A percentile compares a stretch with the other conserved stretches of the same genome.
These are phyloP conservation scores for Trichoderma brevicompactum DNA, from an alignment of 2,329 filamentous ascomycete species.

Conservation along the genomic window DNA sequence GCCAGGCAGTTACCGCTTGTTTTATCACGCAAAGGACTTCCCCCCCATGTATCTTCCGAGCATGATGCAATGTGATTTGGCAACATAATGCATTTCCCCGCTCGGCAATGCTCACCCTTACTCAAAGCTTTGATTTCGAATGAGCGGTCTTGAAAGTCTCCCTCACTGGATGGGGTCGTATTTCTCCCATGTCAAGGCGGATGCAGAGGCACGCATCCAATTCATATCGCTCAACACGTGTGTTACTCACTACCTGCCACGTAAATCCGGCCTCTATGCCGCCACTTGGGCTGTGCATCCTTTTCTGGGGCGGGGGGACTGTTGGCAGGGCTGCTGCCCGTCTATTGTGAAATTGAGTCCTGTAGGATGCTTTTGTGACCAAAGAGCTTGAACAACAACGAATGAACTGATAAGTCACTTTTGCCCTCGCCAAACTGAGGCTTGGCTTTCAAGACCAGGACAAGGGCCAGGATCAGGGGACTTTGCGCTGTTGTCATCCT, in stretches of 20 bases:
- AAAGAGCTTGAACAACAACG: neutral
- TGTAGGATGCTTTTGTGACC: neutral
- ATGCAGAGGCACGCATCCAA: neutral
- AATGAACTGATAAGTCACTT: neutral
- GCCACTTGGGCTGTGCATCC: neutral
- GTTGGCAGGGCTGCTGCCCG: constrained; percentile 5
- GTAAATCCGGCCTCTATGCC: constrained; percentile 3
- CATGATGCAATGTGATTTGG: neutral
- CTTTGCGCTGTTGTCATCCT: neutral
- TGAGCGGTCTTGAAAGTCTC: neutral
- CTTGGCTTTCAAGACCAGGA: neutral
- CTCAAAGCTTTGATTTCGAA: neutral
- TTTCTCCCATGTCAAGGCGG: neutral
- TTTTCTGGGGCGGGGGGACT: neutral
- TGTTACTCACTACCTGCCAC: neutral
- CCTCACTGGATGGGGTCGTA: neutral
- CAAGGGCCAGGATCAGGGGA: neutral
- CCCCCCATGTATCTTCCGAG: neutral
- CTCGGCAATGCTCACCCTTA: constrained; percentile 8
- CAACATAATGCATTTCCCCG: constrained; percentile 7
- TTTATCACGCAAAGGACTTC: constrained; percentile 4
- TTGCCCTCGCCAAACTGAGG: neutral
- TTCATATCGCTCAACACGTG: constrained; percentile 4
- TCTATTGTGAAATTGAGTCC: neutral
- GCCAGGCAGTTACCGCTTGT: constrained; percentile 10